Evolutionary conservation across 2,329 filamentous ascomycete species (phyloP).

Genomic region (Penicillium sp.): DNA sequence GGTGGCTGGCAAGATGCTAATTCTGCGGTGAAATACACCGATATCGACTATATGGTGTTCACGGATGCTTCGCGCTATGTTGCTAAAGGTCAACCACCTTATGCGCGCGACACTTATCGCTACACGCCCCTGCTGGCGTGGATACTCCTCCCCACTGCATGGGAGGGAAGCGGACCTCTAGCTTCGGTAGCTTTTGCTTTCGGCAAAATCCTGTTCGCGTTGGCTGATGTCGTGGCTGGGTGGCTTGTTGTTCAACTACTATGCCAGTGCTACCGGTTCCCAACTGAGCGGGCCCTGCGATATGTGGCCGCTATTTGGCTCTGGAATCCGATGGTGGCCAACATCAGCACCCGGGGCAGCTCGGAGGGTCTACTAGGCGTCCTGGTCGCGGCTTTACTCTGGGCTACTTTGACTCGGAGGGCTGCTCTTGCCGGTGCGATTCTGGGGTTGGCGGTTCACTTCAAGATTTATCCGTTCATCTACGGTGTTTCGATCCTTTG

Average conservation of each 20-base stretch:
- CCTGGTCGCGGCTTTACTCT: slow-evolving; percentile 80
- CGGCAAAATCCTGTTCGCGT: slow-evolving; percentile 85
- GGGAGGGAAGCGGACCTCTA: slow-evolving; percentile 42
- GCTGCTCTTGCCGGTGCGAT: slow-evolving; percentile 72
- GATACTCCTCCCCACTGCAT: slow-evolving; percentile 82
- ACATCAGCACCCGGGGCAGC: slow-evolving; percentile 93
- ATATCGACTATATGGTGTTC: slow-evolving; percentile 98
- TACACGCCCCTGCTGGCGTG: slow-evolving; percentile 95
- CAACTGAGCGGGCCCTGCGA: slow-evolving; percentile 64
- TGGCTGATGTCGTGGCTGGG: slow-evolving; percentile 82
- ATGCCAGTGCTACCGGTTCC: slow-evolving; percentile 54
- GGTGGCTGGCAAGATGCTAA: slow-evolving; percentile 91
- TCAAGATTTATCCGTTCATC: slow-evolving; percentile 99
- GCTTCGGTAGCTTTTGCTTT: slow-evolving; percentile 64
- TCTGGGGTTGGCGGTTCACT: slow-evolving; percentile 85
- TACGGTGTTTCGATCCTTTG: slow-evolving; percentile 70
- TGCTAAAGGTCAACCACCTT: slow-evolving; percentile 72
- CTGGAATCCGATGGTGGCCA: slow-evolving; percentile 96
- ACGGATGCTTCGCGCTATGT: slow-evolving; percentile 88
- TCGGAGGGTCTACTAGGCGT: slow-evolving; percentile 89
- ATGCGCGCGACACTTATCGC: slow-evolving; percentile 89
- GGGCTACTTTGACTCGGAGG: slow-evolving; percentile 73
- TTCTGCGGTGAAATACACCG: slow-evolving; percentile 94
- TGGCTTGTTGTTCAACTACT: slow-evolving; percentile 72
- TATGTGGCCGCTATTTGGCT: slow-evolving; percentile 85